Evolutionary conservation across 2,329 filamentous ascomycete genomes (phyloP).

Genomic region (Sphaceloma murrayae): DNA sequence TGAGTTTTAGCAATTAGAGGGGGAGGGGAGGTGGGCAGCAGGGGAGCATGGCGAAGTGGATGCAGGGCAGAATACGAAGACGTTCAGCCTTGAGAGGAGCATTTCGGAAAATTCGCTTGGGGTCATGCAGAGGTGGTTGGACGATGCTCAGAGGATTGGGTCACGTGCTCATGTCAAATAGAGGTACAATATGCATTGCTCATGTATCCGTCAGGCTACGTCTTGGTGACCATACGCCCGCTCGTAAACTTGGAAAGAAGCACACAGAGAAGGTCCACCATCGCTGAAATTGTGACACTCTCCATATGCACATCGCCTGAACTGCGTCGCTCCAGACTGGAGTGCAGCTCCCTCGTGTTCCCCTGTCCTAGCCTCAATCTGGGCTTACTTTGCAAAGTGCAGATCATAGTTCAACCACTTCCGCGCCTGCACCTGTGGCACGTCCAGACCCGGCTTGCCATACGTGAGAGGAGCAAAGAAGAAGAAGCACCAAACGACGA

Average conservation of each 20-base stretch:
- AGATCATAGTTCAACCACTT: conserved; percentile 97
- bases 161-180: neutral
- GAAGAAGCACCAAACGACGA: conserved; percentile 68
- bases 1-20: conserved; percentile 53
- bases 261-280: too few species aligned
- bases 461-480: conserved; percentile 96
- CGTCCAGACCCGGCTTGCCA: conserved; percentile 76
- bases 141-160: neutral
- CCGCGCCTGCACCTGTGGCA: conserved; percentile 67
- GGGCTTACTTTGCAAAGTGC: conserved; percentile 91
- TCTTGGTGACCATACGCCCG: too few species aligned
- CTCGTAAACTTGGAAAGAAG: too few species aligned
- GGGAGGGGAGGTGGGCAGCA: neutral
- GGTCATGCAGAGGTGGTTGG: conserved; percentile 6
- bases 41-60: neutral
- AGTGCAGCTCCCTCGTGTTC: too few species aligned
- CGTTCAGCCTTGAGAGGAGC: conserved; percentile 4
- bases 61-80: neutral
- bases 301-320: too few species aligned
- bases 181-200: conserved; percentile 12
- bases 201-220: conserved; percentile 6
- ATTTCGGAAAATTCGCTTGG: conserved; percentile 8
- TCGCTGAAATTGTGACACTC: too few species aligned
- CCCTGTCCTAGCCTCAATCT: neutral
- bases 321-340: too few species aligned